Base-by-base conservation (phyloP, 306 rosid genomes). In the Castanopsis chinensis region DNA sequence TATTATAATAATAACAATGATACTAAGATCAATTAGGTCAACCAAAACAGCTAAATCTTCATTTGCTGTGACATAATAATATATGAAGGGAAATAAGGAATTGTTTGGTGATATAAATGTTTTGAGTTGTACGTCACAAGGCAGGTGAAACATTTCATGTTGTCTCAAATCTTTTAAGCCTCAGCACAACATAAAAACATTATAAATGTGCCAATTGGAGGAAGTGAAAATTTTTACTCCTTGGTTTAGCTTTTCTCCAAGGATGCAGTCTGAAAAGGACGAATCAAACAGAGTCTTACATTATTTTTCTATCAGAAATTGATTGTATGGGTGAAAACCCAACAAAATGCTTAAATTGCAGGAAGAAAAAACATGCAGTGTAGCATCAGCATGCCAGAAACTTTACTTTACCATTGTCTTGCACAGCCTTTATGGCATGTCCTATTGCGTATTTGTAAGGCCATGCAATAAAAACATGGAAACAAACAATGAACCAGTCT, bases 281-380 rank as follows among this genome's bases (percentile, higher is more conserved):
- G 12, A 75, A 75, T 76, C 67, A 3, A 55, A 65, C 61, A 79
- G 64, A 41, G 58, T 2, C 25, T 3, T 1, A 3, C 7, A 25
- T 32, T 13, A 28, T 41, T 51, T 1, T 55, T 76, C 68, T 84
- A 73, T 27, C 72, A 69, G 71, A 74, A 76, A 70, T 83, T 70
- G 81, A 57, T 74, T 17, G 69, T 83, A 83, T 75, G 89, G 78
- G 86, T 64, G 67, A 74, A 83, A 86, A 67, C 77, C 65, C 76
- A 72, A n/a, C 53, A 18, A 83, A 70, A 77, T 45, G 53, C 53
- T 49, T 49, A 12, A 49, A 49, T 49, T 49, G 53, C 11, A 49
- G 53, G 53, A 49, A 13, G 32, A 12, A 6, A 27, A 59, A 59
- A 59, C 65, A 59, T 59, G 13, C 12, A 23, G 27, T 59, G 27